Evolutionary conservation across 1,284 basidiomycete species (phyloP), one percentile per base, ranked within the genome.

Genomic region (Austroboletus niveus): DNA sequence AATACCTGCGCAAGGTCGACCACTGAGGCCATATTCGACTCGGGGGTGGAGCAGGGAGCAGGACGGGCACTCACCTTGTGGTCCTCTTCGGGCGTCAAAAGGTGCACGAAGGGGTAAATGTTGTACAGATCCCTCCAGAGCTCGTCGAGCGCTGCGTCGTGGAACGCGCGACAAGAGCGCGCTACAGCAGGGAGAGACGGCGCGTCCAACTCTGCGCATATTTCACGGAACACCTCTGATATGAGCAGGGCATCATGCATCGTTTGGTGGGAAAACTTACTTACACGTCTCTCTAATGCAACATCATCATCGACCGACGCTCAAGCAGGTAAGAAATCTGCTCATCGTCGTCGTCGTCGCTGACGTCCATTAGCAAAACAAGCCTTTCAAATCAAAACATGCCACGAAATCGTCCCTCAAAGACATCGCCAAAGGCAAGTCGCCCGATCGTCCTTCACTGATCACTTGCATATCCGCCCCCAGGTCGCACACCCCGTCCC

Each of bases 361-460:
- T 50, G 31, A 22, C n/a, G 3, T 35, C 17, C n/a, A 15, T 11
- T 48, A 94, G 90, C 75, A 82, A 75, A 96, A 97, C 70, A 97
- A 97, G 68, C 58, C 80, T 1, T 96, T 91, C 79, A 95, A 95
- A 69, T 92, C 89, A 1, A 89, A 85, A 65, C 92, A 97, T 76
- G 81, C 92, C 0, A 82, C 89, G 5, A 95, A 96, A 70, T 84
- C 84, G 8, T 79, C 87, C 0, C 65, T 93, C 42, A 93, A 90
- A 68, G 87, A 91, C 41, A 80, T 81, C 39, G 84, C 90, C 14
- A 95, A 94, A 75, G 92, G 92, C 86, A 35, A 42, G 70, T 22
- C 34, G 12, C 4, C 43, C 45, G 29, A 36, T 29, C 7, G 1
- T 45, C 1, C 8, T 43, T 51, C 36, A 20, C 36, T n/a, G n/a